Evolutionary conservation across 805 yeast species (phyloP).

Genomic region (Candida golubevii): DNA sequence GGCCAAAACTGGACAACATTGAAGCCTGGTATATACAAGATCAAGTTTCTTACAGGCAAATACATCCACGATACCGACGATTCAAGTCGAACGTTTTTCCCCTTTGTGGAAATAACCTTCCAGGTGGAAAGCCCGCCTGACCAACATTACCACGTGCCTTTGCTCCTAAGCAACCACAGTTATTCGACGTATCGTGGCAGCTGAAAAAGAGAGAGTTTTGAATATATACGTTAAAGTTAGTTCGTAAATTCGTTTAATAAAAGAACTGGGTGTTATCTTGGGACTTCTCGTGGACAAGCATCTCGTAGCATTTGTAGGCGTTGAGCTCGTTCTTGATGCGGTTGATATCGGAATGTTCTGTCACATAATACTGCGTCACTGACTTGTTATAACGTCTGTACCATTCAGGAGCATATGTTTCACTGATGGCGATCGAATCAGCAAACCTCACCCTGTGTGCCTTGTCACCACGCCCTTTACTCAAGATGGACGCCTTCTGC

Average conservation of each 20-base stretch:
- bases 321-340: conserved; percentile 64
- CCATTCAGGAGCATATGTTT: conserved; percentile 47
- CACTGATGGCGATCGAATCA: conserved; percentile 44
- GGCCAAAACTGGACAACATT: conserved; percentile 43
- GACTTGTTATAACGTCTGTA: conserved; percentile 53
- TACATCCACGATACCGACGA: conserved; percentile 44
- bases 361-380: conserved; percentile 47
- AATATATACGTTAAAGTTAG: no score
- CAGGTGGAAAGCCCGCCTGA: conserved; percentile 63
- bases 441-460: conserved; percentile 35
- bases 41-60: conserved; percentile 70
- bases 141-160: conserved; percentile 85
- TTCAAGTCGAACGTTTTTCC: conserved; percentile 63
- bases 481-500: conserved; percentile 15
- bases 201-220: conserved; percentile 17
- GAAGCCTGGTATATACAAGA: conserved; percentile 64
- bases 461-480: conserved; percentile 1
- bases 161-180: conserved; percentile 77
- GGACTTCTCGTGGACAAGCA: conserved; percentile 65
- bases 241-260: conserved; percentile 23
- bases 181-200: conserved; percentile 91
- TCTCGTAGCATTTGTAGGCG: conserved; percentile 55
- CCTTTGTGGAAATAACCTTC: conserved; percentile 78
- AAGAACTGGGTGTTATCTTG: conserved; percentile 63
- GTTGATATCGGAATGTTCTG: conserved; percentile 48